Evolutionary conservation across 1,284 basidiomycete genomes (phyloP).

Genomic region (Rhodotorula sp.): DNA sequence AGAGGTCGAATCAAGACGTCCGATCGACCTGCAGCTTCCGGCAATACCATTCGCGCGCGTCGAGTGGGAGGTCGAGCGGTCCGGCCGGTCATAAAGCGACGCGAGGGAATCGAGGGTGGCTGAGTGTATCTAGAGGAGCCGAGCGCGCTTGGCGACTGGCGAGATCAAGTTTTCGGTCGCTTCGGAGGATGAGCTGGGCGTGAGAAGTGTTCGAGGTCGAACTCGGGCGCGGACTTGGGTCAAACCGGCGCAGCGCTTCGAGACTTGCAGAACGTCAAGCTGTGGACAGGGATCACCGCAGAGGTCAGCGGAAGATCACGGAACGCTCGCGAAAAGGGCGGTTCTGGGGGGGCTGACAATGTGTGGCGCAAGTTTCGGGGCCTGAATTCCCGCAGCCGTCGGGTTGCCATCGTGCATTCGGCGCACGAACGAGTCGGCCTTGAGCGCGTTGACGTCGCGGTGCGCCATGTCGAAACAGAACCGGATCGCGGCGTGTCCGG

Average conservation of each 20-base stretch:
- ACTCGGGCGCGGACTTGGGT: conserved; percentile 7
- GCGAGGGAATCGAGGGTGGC: too few relatives aligned
- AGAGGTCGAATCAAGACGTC: too few relatives aligned
- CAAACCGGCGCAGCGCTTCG: conserved; percentile 16
- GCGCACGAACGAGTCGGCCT: conserved; percentile 22
- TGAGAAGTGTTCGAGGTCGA: conserved; percentile 18
- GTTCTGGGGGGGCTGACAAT: conserved; percentile 11
- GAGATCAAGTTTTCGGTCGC: background rate
- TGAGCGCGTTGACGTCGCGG: conserved; percentile 17
- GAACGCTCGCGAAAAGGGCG: too few relatives aligned
- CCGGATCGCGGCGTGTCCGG: background rate
- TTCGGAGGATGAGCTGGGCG: background rate
- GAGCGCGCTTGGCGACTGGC: too few relatives aligned
- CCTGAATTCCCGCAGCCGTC: conserved; percentile 19
- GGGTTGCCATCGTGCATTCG: conserved; percentile 11
- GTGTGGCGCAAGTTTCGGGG: conserved; percentile 19
- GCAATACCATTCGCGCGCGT: too few relatives aligned
- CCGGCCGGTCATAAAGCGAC: too few relatives aligned
- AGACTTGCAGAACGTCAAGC: conserved; percentile 27
- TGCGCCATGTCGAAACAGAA: conserved; percentile 33
- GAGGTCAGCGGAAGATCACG: background rate
- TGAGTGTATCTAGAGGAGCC: too few relatives aligned
- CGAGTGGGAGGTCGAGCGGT: too few relatives aligned
- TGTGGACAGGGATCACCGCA: background rate
- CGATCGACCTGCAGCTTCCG: too few relatives aligned